Evolutionary conservation across 352 stramenopile species (phyloP), one percentile per base, ranked within the genome.

Genomic region (Globisporangium lucens): DNA sequence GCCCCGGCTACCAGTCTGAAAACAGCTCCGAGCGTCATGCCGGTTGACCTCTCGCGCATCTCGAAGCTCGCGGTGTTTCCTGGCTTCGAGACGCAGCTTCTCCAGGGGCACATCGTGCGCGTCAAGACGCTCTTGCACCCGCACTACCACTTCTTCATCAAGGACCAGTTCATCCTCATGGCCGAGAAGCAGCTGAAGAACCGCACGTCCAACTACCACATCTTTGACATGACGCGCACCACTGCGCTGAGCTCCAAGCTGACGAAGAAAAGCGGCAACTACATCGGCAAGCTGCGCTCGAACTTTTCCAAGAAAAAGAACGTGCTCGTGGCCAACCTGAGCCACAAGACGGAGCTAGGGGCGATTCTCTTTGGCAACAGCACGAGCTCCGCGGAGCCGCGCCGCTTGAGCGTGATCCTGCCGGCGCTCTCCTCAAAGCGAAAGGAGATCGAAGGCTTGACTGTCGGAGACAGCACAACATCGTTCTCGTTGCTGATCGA

Each of bases 221-320:
- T 97, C 56, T 97, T 94, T 66, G 90, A 97, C 73, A 93, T 94
- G 78, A 85, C 87, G 22, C 76, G 87, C 29, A 75, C 76, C 6
- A 83, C 76, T 2, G 72, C 73, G 9, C 73, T 77, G 17, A 46
- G 81, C 3, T 65, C 74, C 1, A 86, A 86, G 35, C 66, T 96
- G 1, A 85, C 75, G 5, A 97, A 97, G 72, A 97, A 97, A 68
- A 90, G 84, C 46, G 90, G 89, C 52, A 94, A 97, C 58, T 97
- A 97, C 75, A 76, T 97, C 20, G 90, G 90, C 43, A 97, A 97
- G 63, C 53, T 97, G 43, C 77, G 86, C 10, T 86, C 79, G 1
- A 91, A 87, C 59, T 90, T 94, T 51, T 88, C 80, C 29, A 86
- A 85, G 38, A 85, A 85, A 49, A 90, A 90, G 62, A 91, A 77